Base-by-base conservation (phyloP, 768 basidiomycete genomes). In the Ramaria sp. region DNA sequence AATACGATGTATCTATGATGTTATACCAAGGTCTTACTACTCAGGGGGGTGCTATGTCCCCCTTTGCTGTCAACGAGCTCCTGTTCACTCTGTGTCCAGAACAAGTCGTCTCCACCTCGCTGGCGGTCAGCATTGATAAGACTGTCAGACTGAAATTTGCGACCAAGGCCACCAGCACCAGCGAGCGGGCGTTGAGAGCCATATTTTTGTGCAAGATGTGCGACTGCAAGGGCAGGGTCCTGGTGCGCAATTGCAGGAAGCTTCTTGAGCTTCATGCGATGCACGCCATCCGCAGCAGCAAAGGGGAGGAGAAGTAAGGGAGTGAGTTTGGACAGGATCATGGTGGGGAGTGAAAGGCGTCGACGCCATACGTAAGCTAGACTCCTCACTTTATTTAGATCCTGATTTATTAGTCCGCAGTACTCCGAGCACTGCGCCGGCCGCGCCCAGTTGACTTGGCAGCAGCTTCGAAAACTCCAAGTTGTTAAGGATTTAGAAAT, bases 161-260 rank as follows among this genome's bases (percentile, higher is more conserved):
- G 82, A 52, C 87, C 88, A 28, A 75, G 68, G 56, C 86, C 86
- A 59, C 86, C 85, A 37, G 81, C 73, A 44, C 88, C 89, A 61
- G 85, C 72, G 53, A 93, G 70, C 51, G 87, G 86, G 49, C 77
- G 61, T 59, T 79, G 72, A 58, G 68, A 69, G 50, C 88, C 82
- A 76, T 98, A 96, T 76, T 99, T 98, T 76, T 91, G 79, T n/a
- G 85, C 83, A 55, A 98, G 85, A 67, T 88, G 91, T 20, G 85
- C 86, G 43, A 79, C 79, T 71, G 90, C 85, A 47, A 89, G 72
- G 24, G 75, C 65, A 20, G 85, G 81, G 56, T 83, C 82, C 63
- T 73, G 76, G 57, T 30, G 60, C 13, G 71, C 67, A n/a, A 72
- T 73, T 39, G 76, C 72, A 16, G 85, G 77, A 1, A 95, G 65